Evolutionary conservation across 2,329 filamentous ascomycete genomes (phyloP), one percentile per base, ranked within the genome.

Genomic region (Biscogniauxia marginata): DNA sequence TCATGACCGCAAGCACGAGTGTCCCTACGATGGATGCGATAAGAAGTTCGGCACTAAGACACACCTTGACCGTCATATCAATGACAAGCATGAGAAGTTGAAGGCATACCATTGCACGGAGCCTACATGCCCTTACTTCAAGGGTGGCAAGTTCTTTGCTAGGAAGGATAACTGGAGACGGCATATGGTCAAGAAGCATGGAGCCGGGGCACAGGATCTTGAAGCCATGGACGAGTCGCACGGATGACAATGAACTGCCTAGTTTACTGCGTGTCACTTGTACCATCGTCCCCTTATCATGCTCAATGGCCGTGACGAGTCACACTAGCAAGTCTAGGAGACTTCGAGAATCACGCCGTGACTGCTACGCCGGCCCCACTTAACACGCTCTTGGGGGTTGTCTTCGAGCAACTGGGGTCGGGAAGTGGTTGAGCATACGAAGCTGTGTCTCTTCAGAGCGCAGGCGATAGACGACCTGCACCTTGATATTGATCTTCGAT

Each of bases 161-260:
- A 73, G 83, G 52, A 86, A 85, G 65, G 83, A 85, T 64, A 85
- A 86, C 68, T 85, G 83, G 83, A 79, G 82, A 63, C 73, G 83
- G 54, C 83, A 86, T 65, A 85, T 86, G 82, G 73, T 77, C 34
- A 85, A 84, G 67, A 85, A 84, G 62, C 83, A 86, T 52, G 64
- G 62, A 16, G 61, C 63, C 3, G 63, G 60, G 51, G 55, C 65
- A 6, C 58, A 57, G 46, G 62, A 67, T 16, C 64, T 68, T 9
- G 67, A 67, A 52, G 57, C 22, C 7, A 66, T 67, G 63, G 67
- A 70, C 22, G 52, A 65, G 53, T 60, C 61, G 39, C 51, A 59
- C 43, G 65, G 61, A 50, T 67, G 50, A 63, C 20, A 24, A 9
- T 19, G 9, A 19, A 46, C 7, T 21, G 5, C 9, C 30, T 39